Base-by-base conservation (phyloP, 1,284 basidiomycete genomes). In the Pseudozyma thailandica region DNA sequence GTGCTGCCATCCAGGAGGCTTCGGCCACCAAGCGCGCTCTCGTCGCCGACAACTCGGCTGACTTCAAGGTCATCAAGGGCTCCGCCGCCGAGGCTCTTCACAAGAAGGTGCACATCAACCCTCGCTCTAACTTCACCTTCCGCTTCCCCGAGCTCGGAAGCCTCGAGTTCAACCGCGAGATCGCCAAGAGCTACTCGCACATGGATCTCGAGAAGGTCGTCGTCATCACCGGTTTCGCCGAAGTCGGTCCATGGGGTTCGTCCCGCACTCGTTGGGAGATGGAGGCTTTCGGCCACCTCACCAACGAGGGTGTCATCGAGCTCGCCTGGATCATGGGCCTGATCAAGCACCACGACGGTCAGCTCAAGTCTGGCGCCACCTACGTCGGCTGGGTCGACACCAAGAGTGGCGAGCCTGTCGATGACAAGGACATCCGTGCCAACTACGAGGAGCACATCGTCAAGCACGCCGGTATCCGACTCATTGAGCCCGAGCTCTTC, bases 241-340 rank as follows among this genome's bases (percentile, higher is more conserved):
- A 98, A 84, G 92, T 98, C 58, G 92, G 95, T n/a, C 96, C 95
- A 6, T 98, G 94, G 93, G 96, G 96, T 78, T 94, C 92, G 80
- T 91, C 94, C 21, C 90, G 96, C 74, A 98, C 95, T n/a, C 90
- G 95, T 74, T 98, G 95, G 95, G 94, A 98, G 86, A 75, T 77
- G 68, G 78, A 80, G 63, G 78, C 77, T 26, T 72, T 68, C 39
- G 77, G 78, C 42, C 64, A 70, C 59, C 65, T 80, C 50, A 78
- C 75, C 57, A 95, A 98, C 79, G 92, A 97, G 84, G 95, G 94
- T 43, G 92, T 92, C 82, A 96, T 98, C 79, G 95, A 98, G 86
- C 94, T 98, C 91, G 94, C 95, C 15, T 98, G 95, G 94, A 91
- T 97, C 85, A 98, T 96, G 92, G 94, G 96, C 43, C 89, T 89